Conservation (phyloP, 164 flowering plant species). For the Stephania yunnanensis region DNA sequence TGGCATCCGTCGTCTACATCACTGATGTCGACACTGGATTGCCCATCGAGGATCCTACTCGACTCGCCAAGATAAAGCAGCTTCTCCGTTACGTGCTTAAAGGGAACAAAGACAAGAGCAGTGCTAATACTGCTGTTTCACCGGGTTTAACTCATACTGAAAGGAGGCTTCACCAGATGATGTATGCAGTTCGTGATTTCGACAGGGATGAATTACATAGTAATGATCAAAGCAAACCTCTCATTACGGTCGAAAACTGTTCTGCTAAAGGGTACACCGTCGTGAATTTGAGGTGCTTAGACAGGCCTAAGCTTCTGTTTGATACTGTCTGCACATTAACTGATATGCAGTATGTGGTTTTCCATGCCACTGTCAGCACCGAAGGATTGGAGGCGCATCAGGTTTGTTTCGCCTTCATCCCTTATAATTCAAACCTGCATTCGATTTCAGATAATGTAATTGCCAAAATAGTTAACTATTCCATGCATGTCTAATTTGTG, state of each 20-base stretch:
- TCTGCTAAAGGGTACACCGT: slow-evolving; percentile 71
- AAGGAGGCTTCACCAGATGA: slow-evolving; percentile 90
- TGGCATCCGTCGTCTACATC: slow-evolving; percentile 89
- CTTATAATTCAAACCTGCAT: background rate
- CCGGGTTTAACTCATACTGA: slow-evolving; percentile 63
- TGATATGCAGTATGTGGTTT: slow-evolving; percentile 91
- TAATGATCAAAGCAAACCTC: slow-evolving; percentile 38
- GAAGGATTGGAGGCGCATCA: slow-evolving; percentile 84
- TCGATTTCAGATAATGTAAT: background rate
- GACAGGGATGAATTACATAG: slow-evolving; percentile 30
- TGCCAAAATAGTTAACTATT: background rate
- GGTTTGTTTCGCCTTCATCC: slow-evolving; percentile 37
- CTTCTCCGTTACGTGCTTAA: slow-evolving; percentile 65
- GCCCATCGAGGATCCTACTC: slow-evolving; percentile 55
- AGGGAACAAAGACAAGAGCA: slow-evolving; percentile 52
- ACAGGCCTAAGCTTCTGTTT: slow-evolving; percentile 83
- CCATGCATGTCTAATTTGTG: background rate
- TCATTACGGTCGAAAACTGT: slow-evolving; percentile 63
- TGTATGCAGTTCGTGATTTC: slow-evolving; percentile 92
- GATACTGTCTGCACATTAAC: slow-evolving; percentile 92
- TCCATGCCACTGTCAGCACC: slow-evolving; percentile 71
- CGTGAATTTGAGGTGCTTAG: slow-evolving; percentile 65
- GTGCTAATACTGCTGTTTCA: slow-evolving; percentile 73
- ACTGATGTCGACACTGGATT: slow-evolving; percentile 57
- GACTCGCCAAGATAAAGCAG: slow-evolving; percentile 57